These are phyloP conservation scores for Botrytis fabae DNA, from an alignment of 2,329 filamentous ascomycete species.

Conservation along the genomic window DNA sequence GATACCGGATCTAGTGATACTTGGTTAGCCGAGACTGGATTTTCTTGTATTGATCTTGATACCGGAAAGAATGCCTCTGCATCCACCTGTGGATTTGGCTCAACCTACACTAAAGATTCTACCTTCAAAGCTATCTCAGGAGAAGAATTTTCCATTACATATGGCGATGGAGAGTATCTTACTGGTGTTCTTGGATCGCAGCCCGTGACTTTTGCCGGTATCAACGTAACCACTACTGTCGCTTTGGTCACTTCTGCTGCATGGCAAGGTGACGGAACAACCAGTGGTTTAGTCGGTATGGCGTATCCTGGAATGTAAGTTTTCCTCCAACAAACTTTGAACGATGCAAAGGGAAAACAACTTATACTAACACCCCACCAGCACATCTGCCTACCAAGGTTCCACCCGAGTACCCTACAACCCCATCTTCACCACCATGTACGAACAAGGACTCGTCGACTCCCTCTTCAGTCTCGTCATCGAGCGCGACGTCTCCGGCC, in stretches of 20 bases:
- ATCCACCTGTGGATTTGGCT: slow-evolving; percentile 26
- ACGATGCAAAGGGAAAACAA: neutral
- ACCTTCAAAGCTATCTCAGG: slow-evolving; percentile 44
- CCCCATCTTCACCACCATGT: slow-evolving; percentile 52
- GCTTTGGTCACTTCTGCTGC: slow-evolving; percentile 47
- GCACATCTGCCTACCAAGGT: slow-evolving; percentile 36
- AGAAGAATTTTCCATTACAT: slow-evolving; percentile 47
- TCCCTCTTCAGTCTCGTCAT: slow-evolving; percentile 52
- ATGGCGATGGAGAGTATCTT: slow-evolving; percentile 47
- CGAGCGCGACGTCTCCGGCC: slow-evolving; percentile 38
- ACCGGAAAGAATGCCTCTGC: slow-evolving; percentile 18
- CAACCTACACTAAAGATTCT: slow-evolving; percentile 29
- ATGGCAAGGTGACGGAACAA: slow-evolving; percentile 47
- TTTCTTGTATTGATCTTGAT: slow-evolving; percentile 42
- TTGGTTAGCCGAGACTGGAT: slow-evolving; percentile 45
- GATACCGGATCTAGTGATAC: slow-evolving; percentile 52
- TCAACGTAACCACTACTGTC: slow-evolving; percentile 49
- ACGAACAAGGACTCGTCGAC: slow-evolving; percentile 45
- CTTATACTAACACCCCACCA: neutral
- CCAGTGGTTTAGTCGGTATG: slow-evolving; percentile 52
- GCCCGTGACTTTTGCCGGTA: slow-evolving; percentile 47
- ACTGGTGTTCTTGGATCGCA: slow-evolving; percentile 45
- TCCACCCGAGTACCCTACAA: slow-evolving; percentile 44
- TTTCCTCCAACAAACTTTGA: neutral
- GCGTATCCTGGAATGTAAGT: slow-evolving; percentile 47